Conservation (phyloP, 768 basidiomycete species). For the Boletus eberwhitei region DNA sequence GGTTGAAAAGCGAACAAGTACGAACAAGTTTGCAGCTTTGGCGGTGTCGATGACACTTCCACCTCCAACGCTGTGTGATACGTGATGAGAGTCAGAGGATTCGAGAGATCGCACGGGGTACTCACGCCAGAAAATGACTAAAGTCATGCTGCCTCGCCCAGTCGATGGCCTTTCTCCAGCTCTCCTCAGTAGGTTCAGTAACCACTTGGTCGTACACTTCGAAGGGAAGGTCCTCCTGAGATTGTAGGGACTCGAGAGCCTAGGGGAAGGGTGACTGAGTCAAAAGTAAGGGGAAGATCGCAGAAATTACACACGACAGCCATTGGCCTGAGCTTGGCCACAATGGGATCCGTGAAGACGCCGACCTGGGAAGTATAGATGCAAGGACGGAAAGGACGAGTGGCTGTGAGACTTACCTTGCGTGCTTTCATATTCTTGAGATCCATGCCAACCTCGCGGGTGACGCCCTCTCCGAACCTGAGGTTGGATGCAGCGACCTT, state of each 20-base stretch:
- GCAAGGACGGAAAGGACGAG: conserved; percentile 1
- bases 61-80: conserved; percentile 70
- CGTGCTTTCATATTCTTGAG: conserved; percentile 89
- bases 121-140: conserved; percentile 89
- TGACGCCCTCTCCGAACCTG: conserved; percentile 88
- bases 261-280: conserved; percentile 26
- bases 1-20: background rate
- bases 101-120: conserved; percentile 10
- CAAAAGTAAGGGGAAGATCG: background rate
- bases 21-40: conserved; percentile 88
- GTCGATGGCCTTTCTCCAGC: conserved; percentile 82
- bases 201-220: conserved; percentile 80
- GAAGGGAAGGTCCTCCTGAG: conserved; percentile 71
- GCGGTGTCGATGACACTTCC: conserved; percentile 95
- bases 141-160: conserved; percentile 88
- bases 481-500: conserved; percentile 86
- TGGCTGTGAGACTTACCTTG: conserved; percentile 49
- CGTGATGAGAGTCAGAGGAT: background rate
- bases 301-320: conserved; percentile 54
- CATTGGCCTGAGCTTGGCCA: conserved; percentile 80
- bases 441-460: conserved; percentile 89
- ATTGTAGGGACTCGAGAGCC: conserved; percentile 78
- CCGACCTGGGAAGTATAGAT: conserved; percentile 58
- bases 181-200: conserved; percentile 89
- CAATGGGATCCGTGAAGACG: conserved; percentile 88